These are phyloP conservation scores for Achaetomiella virescens DNA, from an alignment of 495 filamentous ascomycete genomes.

Conservation along the genomic window DNA sequence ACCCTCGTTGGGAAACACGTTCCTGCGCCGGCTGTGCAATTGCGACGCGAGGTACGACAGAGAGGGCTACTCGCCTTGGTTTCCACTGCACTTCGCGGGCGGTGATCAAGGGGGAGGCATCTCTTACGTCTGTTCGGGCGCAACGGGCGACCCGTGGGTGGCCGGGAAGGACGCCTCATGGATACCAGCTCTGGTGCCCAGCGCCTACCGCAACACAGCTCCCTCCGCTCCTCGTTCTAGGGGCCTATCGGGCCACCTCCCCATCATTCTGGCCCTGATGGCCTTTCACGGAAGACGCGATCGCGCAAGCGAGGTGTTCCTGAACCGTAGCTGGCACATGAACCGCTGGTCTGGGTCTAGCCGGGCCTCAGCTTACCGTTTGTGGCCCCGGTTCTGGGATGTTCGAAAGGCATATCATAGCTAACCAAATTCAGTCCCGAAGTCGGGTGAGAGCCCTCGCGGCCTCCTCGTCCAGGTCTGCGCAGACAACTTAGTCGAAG, in stretches of 20 bases:
- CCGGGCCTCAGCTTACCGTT: constrained; percentile 17
- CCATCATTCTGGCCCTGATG: constrained; percentile 28
- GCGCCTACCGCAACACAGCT: constrained; percentile 17
- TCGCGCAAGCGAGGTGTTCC: constrained; percentile 18
- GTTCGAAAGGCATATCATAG: background rate
- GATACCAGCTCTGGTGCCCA: constrained; percentile 32
- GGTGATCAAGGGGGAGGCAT: constrained; percentile 4
- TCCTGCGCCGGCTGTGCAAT: constrained; percentile 4
- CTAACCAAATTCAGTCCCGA: constrained; percentile 4
- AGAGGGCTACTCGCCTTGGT: constrained; percentile 13
- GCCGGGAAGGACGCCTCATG: constrained; percentile 22
- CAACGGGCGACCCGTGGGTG: constrained; percentile 13
- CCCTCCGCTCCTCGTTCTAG: background rate
- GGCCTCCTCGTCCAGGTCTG: constrained; percentile 26
- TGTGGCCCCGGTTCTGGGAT: background rate
- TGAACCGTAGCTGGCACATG: constrained; percentile 10
- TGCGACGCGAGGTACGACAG: constrained; percentile 6
- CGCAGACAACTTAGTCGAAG: constrained; percentile 14
- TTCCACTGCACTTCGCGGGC: constrained; percentile 20
- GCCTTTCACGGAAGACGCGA: constrained; percentile 17
- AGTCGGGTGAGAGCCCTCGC: constrained; percentile 10
- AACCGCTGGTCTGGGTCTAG: constrained; percentile 13
- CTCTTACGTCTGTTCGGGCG: constrained; percentile 7
- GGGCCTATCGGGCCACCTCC: constrained; percentile 27
- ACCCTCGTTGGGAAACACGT: constrained; percentile 18